Base-by-base conservation (phyloP, 495 filamentous ascomycete species). In the Neurospora sp. region DNA sequence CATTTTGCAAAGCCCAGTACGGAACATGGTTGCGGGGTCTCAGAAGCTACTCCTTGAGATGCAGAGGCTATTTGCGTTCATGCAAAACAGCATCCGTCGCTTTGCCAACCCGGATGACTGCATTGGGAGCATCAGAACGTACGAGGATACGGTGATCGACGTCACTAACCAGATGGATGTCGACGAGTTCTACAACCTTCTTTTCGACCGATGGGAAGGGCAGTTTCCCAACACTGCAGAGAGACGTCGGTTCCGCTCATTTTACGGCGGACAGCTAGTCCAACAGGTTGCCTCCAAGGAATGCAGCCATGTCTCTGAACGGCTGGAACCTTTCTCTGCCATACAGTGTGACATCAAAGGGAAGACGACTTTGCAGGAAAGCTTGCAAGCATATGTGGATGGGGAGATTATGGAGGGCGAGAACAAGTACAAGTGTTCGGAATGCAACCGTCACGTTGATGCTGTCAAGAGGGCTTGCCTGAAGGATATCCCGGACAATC, bases 341-440 rank as follows among this genome's bases (percentile, higher is more conserved):
- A 96, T 99, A 71, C 93, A 97, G 74, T 97, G 95, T 80, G 96
- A 97, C 75, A 97, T 99, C 75, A 96, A 97, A 78, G 96, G 96
- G 61, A 99, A 98, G 80, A 86, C 84, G 8, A 90, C 83, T 40
- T 87, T 99, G 1, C 85, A 92, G 73, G 94, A 98, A 72, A 98
- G 96, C 78, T 83, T 99, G 14, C 89, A 93, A 76, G 94, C 95
- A 8, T 98, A 97, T 79, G 94, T 98, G 14, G 92, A 95, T 78
- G 96, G 96, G 2, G 96, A 99, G 78, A 89, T 96, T 61, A 96
- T 98, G 94, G 94, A 96, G 87, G 96, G 96, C 77, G 91, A 97
- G 74, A 98, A 99, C 82, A 97, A 97, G 81, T 99, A 99, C 84
- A 96, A 94, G 70, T 99, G 96, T 83, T 93, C 94, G 5, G 91